Base-by-base conservation (phyloP, 495 filamentous ascomycete genomes). In the Penicillium waksmanii region DNA sequence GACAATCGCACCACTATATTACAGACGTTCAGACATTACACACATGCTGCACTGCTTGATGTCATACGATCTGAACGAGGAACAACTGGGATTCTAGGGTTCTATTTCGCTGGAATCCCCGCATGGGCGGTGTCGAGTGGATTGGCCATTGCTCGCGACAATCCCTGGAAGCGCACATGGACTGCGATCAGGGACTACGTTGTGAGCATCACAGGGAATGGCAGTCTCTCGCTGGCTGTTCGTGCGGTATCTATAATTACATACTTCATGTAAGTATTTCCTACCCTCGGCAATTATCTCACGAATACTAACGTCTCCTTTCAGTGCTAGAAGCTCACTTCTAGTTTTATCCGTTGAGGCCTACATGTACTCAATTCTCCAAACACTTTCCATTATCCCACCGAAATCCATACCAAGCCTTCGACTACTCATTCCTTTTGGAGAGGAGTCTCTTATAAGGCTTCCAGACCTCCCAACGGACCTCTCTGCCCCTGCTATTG, bases 311-410 rank as follows among this genome's bases (percentile, higher is more conserved):
- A 23, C 35, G 73, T 46, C 25, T 18, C 0, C 34, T 10, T 57
- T 10, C 50, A 80, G 78, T 33, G 64, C 74, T n/a, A 66, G 73
- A 60, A 68, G 67, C 40, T 62, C 66, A 3, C 65, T 77, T 25
- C 69, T 82, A 27, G 58, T 77, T 12, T 58, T 81, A 21, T 73
- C 77, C 27, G 68, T 77, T 36, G 76, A 81, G 57, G 68, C 77
- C 25, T 78, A 82, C 58, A 77, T 82, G 68, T 81, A 74, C 57
- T 77, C 77, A 46, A 63, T 78, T 25, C 68, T 84, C n/a, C 81
- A 84, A 60, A 71, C 77, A 17, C 73, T 82, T 11, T 73, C 74
- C 23, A 69, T 81, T 11, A 53, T 80, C 12, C 70, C 71, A 49
- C 65, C 79, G n/a, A 66, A 66, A 35, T 54, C 68, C 4, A 65